Evolutionary conservation across 805 yeast species (phyloP).

Genomic region (Candida berthetii): DNA sequence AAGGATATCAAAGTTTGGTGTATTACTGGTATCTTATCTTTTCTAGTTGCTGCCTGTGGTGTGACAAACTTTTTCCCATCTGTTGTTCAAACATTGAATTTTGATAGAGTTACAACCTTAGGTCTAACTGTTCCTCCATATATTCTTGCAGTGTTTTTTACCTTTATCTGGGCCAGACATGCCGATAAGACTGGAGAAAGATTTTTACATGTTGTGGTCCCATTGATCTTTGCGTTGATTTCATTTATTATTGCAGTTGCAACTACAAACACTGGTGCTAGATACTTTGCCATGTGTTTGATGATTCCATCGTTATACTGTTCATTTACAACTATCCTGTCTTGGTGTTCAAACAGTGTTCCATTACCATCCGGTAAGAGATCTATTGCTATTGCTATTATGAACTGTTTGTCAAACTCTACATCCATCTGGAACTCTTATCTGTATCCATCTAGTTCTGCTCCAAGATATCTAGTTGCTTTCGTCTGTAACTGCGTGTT

Average conservation of each 20-base stretch:
- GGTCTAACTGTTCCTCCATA: slow-evolving; percentile 58
- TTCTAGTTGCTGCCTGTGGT: slow-evolving; percentile 51
- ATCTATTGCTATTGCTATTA: slow-evolving; percentile 49
- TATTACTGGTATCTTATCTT: slow-evolving; percentile 35
- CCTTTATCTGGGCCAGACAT: slow-evolving; percentile 48
- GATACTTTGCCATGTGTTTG: slow-evolving; percentile 54
- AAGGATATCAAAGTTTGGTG: slow-evolving; percentile 41
- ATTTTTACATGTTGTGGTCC: slow-evolving; percentile 40
- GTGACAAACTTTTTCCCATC: slow-evolving; percentile 59
- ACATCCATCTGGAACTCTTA: slow-evolving; percentile 53
- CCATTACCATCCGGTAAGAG: slow-evolving; percentile 57
- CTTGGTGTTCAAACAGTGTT: slow-evolving; percentile 51
- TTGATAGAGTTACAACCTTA: slow-evolving; percentile 40
- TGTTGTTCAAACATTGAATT: slow-evolving; percentile 50
- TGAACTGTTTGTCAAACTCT: slow-evolving; percentile 51
- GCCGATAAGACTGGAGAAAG: slow-evolving; percentile 53
- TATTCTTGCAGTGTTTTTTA: slow-evolving; percentile 40
- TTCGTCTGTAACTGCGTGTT: slow-evolving; percentile 44
- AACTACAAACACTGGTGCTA: slow-evolving; percentile 46
- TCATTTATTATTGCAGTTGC: slow-evolving; percentile 44
- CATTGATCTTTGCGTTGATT: slow-evolving; percentile 33
- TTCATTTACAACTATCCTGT: slow-evolving; percentile 42
- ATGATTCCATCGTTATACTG: slow-evolving; percentile 53
- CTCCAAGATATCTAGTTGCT: slow-evolving; percentile 42
- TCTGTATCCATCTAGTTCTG: slow-evolving; percentile 36